Evolutionary conservation across 257 asterid genomes (phyloP), one percentile per base, ranked within the genome.

Genomic region (Gentiana macrophylla): DNA sequence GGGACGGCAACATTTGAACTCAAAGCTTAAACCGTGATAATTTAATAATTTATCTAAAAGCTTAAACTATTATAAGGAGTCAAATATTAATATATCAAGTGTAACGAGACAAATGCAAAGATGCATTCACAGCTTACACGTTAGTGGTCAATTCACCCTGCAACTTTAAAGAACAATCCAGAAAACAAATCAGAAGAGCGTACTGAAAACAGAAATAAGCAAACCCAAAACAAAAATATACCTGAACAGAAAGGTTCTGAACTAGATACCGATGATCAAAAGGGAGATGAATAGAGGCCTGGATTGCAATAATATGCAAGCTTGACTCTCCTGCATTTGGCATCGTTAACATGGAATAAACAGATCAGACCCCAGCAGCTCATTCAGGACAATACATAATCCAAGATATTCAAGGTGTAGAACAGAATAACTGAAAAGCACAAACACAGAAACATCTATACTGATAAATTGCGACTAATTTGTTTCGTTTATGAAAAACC

Each of bases 231-330:
- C 35, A 49, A 63, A 37, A 10, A 72, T 38, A 53, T 70, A 92
- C 99, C 97, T 78, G 94, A 50, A 84, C 67, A 44, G 99, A 76
- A 55, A 92, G 86, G 77, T 92, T 92, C 77, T 92, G 99, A 65
- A 86, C 71, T 72, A 84, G 66, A 81, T 88, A 88, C 35, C 58
- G 79, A 67, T 82, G 94, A 60, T 92, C 84, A 56, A 37, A 83
- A 37, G 97, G 84, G 64, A 88, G 97, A 71, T 92, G 92, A 61
- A 92, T 80, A 66, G 81, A 81, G 61, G 95, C 97, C 72, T 86
- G 94, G 62, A 92, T 80, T 37, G 95, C 86, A 73, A 88, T 74
- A 67, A 92, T 64, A 63, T 80, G 77, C 50, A 88, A 62, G 57
- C 51, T 57, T 65, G 91, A 80, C 49, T 80, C 84, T 72, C 94